Percentiles rank a stretch among this genome's conserved stretches.
Evolutionary conservation across 805 yeast species (phyloP).

Genomic region (Isabelozyma rhagii): DNA sequence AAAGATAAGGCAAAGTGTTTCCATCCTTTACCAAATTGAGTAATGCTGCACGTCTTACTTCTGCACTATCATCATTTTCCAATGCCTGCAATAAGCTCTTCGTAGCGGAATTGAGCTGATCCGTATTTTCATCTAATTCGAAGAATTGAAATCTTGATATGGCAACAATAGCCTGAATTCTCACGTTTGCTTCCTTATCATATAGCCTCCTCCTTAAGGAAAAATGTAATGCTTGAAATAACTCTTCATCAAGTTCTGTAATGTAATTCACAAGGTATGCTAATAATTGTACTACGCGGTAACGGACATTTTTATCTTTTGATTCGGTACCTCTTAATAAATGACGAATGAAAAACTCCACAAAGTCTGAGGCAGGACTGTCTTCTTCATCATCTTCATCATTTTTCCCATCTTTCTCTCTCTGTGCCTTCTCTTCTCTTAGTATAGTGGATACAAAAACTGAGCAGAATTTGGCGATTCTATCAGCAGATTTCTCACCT

Average conservation of each 20-base stretch:
- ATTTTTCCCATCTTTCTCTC: slow-evolving; percentile 14
- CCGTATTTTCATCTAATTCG: slow-evolving; percentile 20
- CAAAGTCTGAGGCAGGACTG: slow-evolving; percentile 48
- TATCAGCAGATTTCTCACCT: slow-evolving; percentile 68
- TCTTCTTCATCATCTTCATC: slow-evolving; percentile 39
- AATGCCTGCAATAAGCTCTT: slow-evolving; percentile 40
- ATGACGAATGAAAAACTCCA: slow-evolving; percentile 61
- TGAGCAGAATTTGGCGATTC: slow-evolving; percentile 69
- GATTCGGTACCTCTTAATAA: slow-evolving; percentile 77
- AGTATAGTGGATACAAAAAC: slow-evolving; percentile 50
- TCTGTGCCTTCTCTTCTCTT: slow-evolving; percentile 17
- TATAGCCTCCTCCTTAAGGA: slow-evolving; percentile 60
- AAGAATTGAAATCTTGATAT: slow-evolving; percentile 68
- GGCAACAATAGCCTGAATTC: slow-evolving; percentile 83
- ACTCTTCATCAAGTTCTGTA: slow-evolving; percentile 70
- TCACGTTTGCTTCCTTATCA: slow-evolving; percentile 73
- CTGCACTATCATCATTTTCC: slow-evolving; percentile 80
- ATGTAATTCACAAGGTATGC: slow-evolving; percentile 69
- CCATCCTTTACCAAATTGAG: slow-evolving; percentile 60
- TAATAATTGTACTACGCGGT: slow-evolving; percentile 71
- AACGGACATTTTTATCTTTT: slow-evolving; percentile 72
- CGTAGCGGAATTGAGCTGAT: slow-evolving; percentile 13
- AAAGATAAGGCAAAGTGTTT: slow-evolving; percentile 52
- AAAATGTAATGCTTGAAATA: slow-evolving; percentile 60
- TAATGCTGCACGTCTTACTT: slow-evolving; percentile 83